Conservation (phyloP, 441 rosid genomes). For the Syzygium malaccense region DNA sequence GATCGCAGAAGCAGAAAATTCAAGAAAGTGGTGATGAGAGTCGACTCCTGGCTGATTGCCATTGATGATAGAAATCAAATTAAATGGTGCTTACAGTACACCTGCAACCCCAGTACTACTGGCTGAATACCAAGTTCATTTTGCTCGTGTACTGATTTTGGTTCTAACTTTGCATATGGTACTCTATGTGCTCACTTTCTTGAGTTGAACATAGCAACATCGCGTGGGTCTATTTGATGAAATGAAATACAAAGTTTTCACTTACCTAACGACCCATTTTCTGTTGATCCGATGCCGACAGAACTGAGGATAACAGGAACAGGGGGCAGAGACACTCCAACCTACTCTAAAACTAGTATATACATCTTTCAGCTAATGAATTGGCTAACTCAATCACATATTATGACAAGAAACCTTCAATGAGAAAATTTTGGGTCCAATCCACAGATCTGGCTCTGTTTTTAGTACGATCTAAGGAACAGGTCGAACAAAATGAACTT, state of each 20-base stretch:
- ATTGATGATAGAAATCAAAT: not conserved
- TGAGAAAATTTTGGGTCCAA: not conserved
- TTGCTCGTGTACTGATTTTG: not conserved
- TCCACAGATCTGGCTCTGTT: not conserved
- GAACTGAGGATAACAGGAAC: not conserved
- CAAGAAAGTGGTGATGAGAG: not conserved
- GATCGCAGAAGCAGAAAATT: constrained; percentile 14
- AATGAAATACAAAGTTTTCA: not conserved
- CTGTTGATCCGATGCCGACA: not conserved
- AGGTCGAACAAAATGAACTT: not conserved
- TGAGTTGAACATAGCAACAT: not conserved
- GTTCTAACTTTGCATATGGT: not conserved
- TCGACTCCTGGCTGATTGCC: not conserved
- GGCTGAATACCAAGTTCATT: not conserved
- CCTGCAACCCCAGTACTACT: too few species aligned
- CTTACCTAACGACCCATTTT: not conserved
- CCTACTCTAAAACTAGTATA: not conserved
- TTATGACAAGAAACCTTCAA: not conserved
- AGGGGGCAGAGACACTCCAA: not conserved
- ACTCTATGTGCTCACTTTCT: not conserved
- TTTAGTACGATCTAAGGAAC: not conserved
- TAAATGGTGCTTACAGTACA: not conserved
- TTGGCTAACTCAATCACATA: not conserved
- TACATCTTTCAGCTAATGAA: not conserved
- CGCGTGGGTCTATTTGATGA: not conserved